phyloP scores from a whole-genome alignment of 1,139 yeast species.

The Arxiozyma slooffiae region DNA sequence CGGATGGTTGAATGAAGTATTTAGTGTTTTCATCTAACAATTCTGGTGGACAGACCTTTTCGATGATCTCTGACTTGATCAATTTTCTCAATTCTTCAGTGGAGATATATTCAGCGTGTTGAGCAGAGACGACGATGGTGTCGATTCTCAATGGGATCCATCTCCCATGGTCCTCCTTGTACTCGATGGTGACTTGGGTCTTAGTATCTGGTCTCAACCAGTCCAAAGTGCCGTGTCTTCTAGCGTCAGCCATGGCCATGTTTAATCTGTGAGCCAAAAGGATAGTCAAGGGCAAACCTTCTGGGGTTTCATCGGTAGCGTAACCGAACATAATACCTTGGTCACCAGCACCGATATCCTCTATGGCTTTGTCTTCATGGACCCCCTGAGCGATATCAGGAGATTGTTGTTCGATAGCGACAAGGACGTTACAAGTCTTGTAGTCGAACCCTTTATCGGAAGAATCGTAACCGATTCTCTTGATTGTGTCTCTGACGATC shows the following conservation, averaged over 20 bases:
- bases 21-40: conserved; percentile 89
- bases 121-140: conserved; percentile 94
- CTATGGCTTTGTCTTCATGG: conserved; percentile 92
- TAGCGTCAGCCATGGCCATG: conserved; percentile 92
- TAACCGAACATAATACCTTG: conserved; percentile 99
- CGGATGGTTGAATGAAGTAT: conserved; percentile 98
- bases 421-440: conserved; percentile 97
- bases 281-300: conserved; percentile 90
- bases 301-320: conserved; percentile 98
- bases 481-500: conserved; percentile 94
- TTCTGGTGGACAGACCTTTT: conserved; percentile 85
- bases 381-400: conserved; percentile 99
- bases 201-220: conserved; percentile 99
- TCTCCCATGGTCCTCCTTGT: conserved; percentile 88
- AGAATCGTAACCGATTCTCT: conserved; percentile 95
- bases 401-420: conserved; percentile 98
- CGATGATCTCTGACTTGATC: conserved; percentile 68
- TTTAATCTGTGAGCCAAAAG: conserved; percentile 92
- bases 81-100: conserved; percentile 83
- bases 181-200: conserved; percentile 98
- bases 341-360: conserved; percentile 99
- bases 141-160: conserved; percentile 93
- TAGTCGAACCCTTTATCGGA: conserved; percentile 96
- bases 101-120: conserved; percentile 91
- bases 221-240: conserved; percentile 86